Evolutionary conservation across 352 stramenopile genomes (phyloP), one percentile per base, ranked within the genome.

Genomic region (Peronosclerospora sorghi): DNA sequence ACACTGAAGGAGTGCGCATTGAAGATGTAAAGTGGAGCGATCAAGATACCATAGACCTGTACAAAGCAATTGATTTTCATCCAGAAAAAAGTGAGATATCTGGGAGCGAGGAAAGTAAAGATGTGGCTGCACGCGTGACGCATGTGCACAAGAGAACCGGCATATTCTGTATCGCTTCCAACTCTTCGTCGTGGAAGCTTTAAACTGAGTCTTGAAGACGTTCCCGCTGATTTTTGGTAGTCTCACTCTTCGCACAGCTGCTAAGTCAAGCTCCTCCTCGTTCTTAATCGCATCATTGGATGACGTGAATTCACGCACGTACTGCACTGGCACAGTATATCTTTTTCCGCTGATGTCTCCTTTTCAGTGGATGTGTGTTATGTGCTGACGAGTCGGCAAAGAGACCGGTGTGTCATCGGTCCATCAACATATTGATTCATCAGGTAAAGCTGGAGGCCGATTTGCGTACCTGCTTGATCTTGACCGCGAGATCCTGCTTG

Each of bases 131-230:
- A 27, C 48, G 8, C 10, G 54, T 41, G 18, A 65, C 64, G 42
- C 45, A 46, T 1, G 40, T 58, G 20, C 46, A 48, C 57, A 72
- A 38, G 57, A 79, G 21, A 58, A 65, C 6, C 62, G 83, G 32
- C 77, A 84, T 26, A 85, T 89, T 48, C 72, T 78, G 58, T 92
- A 92, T 52, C 72, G 80, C 28, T 83, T 85, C 14, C 73, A 85
- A 21, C 60, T 88, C 48, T 92, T 21, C 48, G 41, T 9, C 75
- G 79, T 34, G 68, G 50, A 14, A 73, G 68, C 38, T 73, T 89
- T 30, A 55, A 54, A 0, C 50, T 91, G 8, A 63, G 69, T 18
- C 49, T 75, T 6, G 67, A 82, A 14, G 54, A 62, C 17, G 41
- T 50, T 21, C 53, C 46, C 23, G 29, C 37, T 19, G 42, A 57